These are phyloP conservation scores for Plicaturopsis crispa DNA, from an alignment of 768 basidiomycete species.

Conservation along the genomic window DNA sequence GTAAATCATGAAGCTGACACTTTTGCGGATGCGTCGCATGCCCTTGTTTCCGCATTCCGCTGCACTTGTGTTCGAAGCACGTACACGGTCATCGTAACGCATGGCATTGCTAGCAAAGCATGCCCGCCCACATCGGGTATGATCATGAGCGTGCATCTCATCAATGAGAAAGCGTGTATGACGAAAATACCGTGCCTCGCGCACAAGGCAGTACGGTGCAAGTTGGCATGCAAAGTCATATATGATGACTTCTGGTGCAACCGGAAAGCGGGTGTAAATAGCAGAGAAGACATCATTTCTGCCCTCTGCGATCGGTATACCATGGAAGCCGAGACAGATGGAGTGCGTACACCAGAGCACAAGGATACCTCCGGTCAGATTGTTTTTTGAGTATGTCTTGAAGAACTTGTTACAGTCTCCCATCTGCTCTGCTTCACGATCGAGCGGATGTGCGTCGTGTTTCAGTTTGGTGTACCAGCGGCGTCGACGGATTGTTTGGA, in stretches of 20 bases:
- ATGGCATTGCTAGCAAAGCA: slow-evolving; percentile 21
- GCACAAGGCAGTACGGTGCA: slow-evolving; percentile 17
- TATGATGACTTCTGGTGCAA: slow-evolving; percentile 18
- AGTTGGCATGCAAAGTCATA: slow-evolving; percentile 27
- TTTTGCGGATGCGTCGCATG: slow-evolving; percentile 10
- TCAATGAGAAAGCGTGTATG: slow-evolving; percentile 27
- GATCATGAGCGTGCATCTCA: slow-evolving; percentile 23
- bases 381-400: slow-evolving; percentile 7
- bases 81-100: slow-evolving; percentile 16
- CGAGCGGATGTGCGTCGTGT: slow-evolving; percentile 15
- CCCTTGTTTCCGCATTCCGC: slow-evolving; percentile 26
- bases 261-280: slow-evolving; percentile 19
- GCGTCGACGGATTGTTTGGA: slow-evolving; percentile 19
- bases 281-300: slow-evolving; percentile 20
- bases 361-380: slow-evolving; percentile 5
- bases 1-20: slow-evolving; percentile 14
- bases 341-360: slow-evolving; percentile 7
- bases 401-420: too few species aligned
- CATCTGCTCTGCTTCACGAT: too few species aligned
- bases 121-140: slow-evolving; percentile 23
- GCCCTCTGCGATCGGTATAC: slow-evolving; percentile 16
- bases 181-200: slow-evolving; percentile 21
- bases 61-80: slow-evolving; percentile 23
- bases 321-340: slow-evolving; percentile 13
- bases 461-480: slow-evolving; percentile 18